A percentile compares a stretch with the other conserved stretches of the same genome.
Evolutionary conservation across 2,329 filamentous ascomycete species (phyloP).

Genomic region (Akanthomyces uredinophilus): DNA sequence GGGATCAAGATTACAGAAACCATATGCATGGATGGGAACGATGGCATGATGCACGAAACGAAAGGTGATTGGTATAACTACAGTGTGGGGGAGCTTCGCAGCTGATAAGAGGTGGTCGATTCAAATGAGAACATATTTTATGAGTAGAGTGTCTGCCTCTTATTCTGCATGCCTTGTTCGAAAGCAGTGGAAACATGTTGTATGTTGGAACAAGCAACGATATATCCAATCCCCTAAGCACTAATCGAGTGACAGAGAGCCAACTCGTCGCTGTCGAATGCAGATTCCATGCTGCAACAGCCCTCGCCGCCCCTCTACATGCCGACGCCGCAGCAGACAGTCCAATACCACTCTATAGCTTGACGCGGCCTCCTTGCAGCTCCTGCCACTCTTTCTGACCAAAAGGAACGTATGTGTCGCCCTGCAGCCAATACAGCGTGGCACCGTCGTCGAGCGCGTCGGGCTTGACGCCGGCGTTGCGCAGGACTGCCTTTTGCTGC

Average conservation of each 20-base stretch:
- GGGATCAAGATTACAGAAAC: neutral
- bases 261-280: neutral
- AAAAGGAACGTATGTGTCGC: conserved; percentile 64
- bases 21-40: neutral
- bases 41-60: neutral
- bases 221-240: neutral
- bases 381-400: conserved; percentile 60
- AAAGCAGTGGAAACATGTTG: neutral
- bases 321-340: neutral
- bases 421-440: conserved; percentile 62
- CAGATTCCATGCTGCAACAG: neutral
- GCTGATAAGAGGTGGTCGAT: neutral
- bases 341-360: conserved; percentile 44
- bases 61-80: neutral
- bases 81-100: conserved; percentile 7
- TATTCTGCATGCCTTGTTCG: neutral
- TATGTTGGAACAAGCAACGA: neutral
- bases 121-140: neutral
- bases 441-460: conserved; percentile 21
- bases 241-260: neutral
- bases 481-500: conserved; percentile 72
- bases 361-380: conserved; percentile 63
- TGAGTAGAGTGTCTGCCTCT: neutral
- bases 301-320: too few relatives aligned
- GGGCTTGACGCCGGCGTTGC: conserved; percentile 70